Evolutionary conservation across 148 eudicot species (phyloP).

Genomic region (Pharnaceum exiguum): DNA sequence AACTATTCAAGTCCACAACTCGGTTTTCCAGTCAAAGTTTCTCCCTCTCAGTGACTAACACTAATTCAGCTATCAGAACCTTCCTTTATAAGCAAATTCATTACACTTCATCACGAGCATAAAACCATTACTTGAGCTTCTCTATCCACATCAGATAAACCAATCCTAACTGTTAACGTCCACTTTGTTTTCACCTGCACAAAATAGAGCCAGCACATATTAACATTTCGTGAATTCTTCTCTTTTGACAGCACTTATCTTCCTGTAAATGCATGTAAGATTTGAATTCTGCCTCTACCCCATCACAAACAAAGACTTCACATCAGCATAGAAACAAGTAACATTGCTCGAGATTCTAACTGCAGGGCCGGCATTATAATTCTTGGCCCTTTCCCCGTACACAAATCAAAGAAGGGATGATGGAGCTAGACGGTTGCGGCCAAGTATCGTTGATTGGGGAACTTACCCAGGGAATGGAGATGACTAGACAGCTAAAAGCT

Average conservation of each 20-base stretch:
- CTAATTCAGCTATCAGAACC: constrained; percentile 1
- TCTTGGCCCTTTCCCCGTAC: too few relatives aligned
- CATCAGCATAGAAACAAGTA: background rate
- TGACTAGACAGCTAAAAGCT: constrained; percentile 54
- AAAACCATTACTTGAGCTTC: background rate
- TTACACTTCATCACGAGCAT: constrained; percentile 6
- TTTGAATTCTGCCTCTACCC: background rate
- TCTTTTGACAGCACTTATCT: background rate
- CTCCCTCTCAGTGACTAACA: constrained; percentile 20
- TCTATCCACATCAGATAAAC: background rate
- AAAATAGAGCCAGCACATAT: too few relatives aligned
- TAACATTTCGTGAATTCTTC: too few relatives aligned
- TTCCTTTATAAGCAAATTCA: constrained; percentile 18
- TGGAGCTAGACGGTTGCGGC: constrained; percentile 26
- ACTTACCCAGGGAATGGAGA: constrained; percentile 59
- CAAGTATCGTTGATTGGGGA: constrained; percentile 37
- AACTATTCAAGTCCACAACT: constrained; percentile 18
- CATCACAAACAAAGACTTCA: constrained; percentile 8
- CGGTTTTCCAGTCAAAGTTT: constrained; percentile 56
- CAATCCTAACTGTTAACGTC: constrained; percentile 6
- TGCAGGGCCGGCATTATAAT: background rate
- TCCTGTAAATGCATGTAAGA: background rate
- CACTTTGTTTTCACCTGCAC: constrained; percentile 2
- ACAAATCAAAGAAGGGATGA: constrained; percentile 3
- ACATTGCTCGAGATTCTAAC: background rate